phyloP scores from a whole-genome alignment of 352 stramenopile genomes.

The Sclerospora graminicola region DNA sequence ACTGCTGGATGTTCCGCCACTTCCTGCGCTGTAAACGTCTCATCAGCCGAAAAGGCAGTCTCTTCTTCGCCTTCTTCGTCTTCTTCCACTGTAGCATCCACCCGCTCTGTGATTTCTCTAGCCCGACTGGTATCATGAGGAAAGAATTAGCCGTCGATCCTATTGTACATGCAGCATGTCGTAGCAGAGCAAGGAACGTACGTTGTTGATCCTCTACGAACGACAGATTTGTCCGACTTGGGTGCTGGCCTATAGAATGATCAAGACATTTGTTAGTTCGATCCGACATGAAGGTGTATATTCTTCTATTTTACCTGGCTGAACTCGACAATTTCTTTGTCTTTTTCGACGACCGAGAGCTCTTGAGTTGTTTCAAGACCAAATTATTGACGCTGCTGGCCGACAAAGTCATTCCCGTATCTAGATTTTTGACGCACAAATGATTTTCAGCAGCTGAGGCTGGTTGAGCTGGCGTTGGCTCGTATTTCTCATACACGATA shows the following conservation, averaged over 20 bases:
- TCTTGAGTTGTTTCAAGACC: constrained; percentile 60
- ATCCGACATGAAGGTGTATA: not conserved
- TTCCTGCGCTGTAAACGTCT: constrained; percentile 56
- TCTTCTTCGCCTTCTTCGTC: constrained; percentile 35
- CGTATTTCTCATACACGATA: constrained; percentile 84
- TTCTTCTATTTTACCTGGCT: constrained; percentile 25
- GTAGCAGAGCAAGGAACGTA: constrained; percentile 17
- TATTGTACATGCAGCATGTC: not conserved
- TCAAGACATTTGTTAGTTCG: constrained; percentile 2
- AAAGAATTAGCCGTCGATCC: not conserved
- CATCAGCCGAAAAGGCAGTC: constrained; percentile 34
- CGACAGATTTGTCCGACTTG: constrained; percentile 38
- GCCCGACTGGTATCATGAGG: constrained; percentile 21
- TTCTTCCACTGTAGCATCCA: constrained; percentile 27
- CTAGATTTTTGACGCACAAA: constrained; percentile 75
- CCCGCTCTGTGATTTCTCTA: constrained; percentile 27
- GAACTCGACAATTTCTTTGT: constrained; percentile 52
- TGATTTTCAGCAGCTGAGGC: constrained; percentile 43
- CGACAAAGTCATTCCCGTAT: constrained; percentile 68
- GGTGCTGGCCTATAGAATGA: constrained; percentile 28
- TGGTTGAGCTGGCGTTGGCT: constrained; percentile 50
- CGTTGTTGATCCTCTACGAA: constrained; percentile 59
- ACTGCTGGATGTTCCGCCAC: constrained; percentile 65
- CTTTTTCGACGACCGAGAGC: constrained; percentile 34
- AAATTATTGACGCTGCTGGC: constrained; percentile 69